These are phyloP conservation scores for Mucor plumbeus DNA, from an alignment of 371 early-diverging fungal species.

Conservation along the genomic window DNA sequence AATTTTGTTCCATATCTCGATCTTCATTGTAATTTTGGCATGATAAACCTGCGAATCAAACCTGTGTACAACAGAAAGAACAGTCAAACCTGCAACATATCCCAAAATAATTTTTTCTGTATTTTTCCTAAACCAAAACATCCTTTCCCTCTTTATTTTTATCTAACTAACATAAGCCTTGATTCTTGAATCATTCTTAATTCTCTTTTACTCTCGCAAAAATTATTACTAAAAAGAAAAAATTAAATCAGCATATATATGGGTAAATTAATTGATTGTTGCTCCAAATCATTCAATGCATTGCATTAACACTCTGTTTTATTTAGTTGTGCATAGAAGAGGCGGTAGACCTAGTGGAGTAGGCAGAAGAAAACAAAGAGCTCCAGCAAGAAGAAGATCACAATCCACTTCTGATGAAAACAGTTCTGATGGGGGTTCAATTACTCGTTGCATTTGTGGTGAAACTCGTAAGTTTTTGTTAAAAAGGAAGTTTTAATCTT, in stretches of 20 bases:
- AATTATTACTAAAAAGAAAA: neutral
- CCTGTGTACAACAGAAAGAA: neutral
- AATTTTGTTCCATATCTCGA: no score
- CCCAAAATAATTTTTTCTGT: neutral
- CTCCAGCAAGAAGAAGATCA: constrained; percentile 26
- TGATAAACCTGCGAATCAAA: neutral
- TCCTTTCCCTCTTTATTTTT: neutral
- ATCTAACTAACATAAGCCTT: neutral
- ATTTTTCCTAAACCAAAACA: constrained; percentile 5
- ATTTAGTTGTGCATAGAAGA: constrained; percentile 21
- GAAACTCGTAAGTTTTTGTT: constrained; percentile 58
- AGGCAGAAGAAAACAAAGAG: constrained; percentile 13
- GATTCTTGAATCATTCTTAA: neutral
- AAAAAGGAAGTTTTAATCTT: neutral
- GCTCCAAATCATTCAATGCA: neutral
- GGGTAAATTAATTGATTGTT: neutral
- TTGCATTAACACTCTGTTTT: neutral
- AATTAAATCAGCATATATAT: neutral
- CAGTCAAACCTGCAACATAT: constrained; percentile 7
- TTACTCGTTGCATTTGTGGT: constrained; percentile 80
- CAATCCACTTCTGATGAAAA: constrained; percentile 41
- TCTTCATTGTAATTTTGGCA: neutral
- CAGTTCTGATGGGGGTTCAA: constrained; percentile 62
- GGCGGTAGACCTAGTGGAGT: constrained; percentile 14
- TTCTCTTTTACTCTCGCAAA: neutral